phyloP scores from a whole-genome alignment of 1,139 yeast genomes.

The Pichia sp. region DNA sequence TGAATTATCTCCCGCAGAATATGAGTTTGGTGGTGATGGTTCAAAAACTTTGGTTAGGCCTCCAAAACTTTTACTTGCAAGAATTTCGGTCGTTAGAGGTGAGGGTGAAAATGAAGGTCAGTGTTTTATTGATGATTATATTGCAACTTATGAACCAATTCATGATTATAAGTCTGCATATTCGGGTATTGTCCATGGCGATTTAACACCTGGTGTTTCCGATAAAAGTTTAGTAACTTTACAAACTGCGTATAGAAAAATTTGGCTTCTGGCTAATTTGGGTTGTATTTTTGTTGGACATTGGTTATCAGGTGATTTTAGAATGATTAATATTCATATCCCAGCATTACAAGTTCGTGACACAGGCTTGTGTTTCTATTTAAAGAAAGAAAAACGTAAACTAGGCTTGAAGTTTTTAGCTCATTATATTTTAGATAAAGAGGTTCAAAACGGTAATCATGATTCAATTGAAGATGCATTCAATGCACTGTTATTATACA shows the following conservation, averaged over 20 bases:
- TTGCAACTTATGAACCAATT: conserved; percentile 64
- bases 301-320: conserved; percentile 84
- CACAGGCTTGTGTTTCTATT: conserved; percentile 73
- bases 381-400: conserved; percentile 63
- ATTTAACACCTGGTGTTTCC: conserved; percentile 68
- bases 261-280: conserved; percentile 81
- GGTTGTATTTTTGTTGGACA: conserved; percentile 96
- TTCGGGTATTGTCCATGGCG: conserved; percentile 92
- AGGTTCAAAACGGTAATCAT: conserved; percentile 89
- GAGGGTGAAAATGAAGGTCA: conserved; percentile 59
- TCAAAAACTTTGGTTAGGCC: conserved; percentile 62
- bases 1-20: conserved; percentile 67
- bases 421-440: conserved; percentile 63
- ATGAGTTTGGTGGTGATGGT: conserved; percentile 72
- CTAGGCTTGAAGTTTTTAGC: conserved; percentile 86
- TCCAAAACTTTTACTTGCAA: conserved; percentile 68
- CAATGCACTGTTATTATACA: conserved; percentile 75
- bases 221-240: conserved; percentile 66
- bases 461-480: conserved; percentile 95
- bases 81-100: conserved; percentile 84
- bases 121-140: conserved; percentile 91
- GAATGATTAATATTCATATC: conserved; percentile 86
- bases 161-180: conserved; percentile 83
- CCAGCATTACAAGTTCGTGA: conserved; percentile 83
- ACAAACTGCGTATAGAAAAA: conserved; percentile 77